Evolutionary conservation across 2,329 filamentous ascomycete species (phyloP), one percentile per base, ranked within the genome.

Genomic region (Phialocephala subalpina): DNA sequence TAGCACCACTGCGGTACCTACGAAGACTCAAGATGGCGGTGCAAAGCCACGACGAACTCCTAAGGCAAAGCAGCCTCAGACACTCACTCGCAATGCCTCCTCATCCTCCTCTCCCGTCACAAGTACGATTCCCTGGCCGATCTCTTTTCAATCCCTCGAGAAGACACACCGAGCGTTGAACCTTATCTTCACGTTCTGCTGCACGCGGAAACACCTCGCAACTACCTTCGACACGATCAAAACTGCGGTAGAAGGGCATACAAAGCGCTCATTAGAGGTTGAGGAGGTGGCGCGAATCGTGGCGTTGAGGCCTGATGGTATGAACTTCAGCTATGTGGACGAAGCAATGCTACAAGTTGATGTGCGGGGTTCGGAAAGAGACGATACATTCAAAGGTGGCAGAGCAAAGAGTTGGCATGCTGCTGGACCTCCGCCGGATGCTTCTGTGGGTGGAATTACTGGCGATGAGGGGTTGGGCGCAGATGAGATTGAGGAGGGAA

Each of bases 151-250:
- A 64, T 82, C 83, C 49, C 84, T 98, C 9, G 88, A 91, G 29
- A 89, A 90, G 76, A 92, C 90, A 0, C 92, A 98, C 77, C 87
- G 89, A 67, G 95, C 96, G 1, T 81, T 99, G 66, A 99, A 97
- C 73, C 81, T 98, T 1, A 93, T 98, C 0, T 97, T 93, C 73
- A 98, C 96, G 0, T 98, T 99, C 76, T 97, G 93, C 80, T 96
- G 90, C 76, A 95, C 95, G 0, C 89, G 96, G 55, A 97, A 97
- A 76, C 92, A 98, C 73, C 85, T 98, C 33, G 90, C 92, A 0
- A 98, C 96, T 0, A 97, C 95, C 0, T 93, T 97, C 71, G 92
- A 96, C 18, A 97, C 91, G 6, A 92, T 99, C 56, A 93, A 90
- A 72, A 86, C 88, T 9, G 87, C 95, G 0, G 95, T 98, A 0